Evolutionary conservation across 305 asterid species (phyloP), one percentile per base, ranked within the genome.

Genomic region (Galium porrigens): DNA sequence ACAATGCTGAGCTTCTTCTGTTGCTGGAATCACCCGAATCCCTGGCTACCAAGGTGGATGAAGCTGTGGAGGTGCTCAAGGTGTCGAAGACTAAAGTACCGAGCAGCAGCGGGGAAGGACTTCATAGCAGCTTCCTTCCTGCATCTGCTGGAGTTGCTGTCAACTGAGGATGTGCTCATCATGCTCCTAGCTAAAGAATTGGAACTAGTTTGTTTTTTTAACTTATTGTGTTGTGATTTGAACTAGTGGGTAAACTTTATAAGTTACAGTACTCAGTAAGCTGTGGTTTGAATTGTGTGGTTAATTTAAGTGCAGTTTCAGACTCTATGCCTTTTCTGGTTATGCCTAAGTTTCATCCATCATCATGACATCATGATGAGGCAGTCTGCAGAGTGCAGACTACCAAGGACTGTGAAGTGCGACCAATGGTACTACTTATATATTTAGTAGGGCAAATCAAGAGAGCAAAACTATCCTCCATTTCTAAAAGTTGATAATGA

Each of bases 1-100:
- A 90, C 76, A 90, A 86, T 68, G 64, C 91, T 0, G 87, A 90
- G 76, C 76, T 90, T 7, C 79, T 90, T 12, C 72, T 82, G 14
- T 58, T 90, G 39, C 57, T 90, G 67, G 90, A 90, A 69, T 88
- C 97, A 53, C 84, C 91, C 1, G 94, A 84, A 61, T 77, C 89
- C 2, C 81, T 88, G 41, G 77, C 77, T 27, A 68, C 82, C 29
- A 90, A 83, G 78, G 95, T 90, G 71, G 85, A 84, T 48, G 95
- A 85, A 69, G 96, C 95, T 12, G 80, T 86, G 58, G 76, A 86
- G 74, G 91, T 82, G 72, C 84, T 90, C 41, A 75, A 86, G 67
- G 73, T 77, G 70, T 76, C 91, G 8, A 86, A 82, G 70, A 58
- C 85, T 64, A 79, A 79, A 70, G 78, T 69, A 52, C 58, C 90